These are phyloP conservation scores for Podaxis sp. DNA, from an alignment of 768 basidiomycete species.

Conservation along the genomic window DNA sequence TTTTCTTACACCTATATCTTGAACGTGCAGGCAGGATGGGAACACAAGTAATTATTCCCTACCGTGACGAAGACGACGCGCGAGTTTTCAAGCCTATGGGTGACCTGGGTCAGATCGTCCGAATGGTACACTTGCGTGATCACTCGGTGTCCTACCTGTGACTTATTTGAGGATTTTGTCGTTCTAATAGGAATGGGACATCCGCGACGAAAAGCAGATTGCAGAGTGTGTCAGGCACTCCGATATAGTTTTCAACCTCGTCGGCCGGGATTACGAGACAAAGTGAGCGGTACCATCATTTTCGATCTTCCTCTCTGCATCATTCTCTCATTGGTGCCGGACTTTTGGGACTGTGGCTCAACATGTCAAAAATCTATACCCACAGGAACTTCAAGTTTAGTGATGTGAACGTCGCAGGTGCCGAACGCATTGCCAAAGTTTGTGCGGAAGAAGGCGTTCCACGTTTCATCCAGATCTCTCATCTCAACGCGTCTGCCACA, in stretches of 20 bases:
- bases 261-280: conserved; percentile 92
- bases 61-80: conserved; percentile 92
- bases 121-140: conserved; percentile 60
- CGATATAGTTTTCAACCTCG: conserved; percentile 95
- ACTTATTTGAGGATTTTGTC: conserved; percentile 14
- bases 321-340: conserved; percentile 7
- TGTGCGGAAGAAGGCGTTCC: conserved; percentile 75
- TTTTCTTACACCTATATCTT: conserved; percentile 7
- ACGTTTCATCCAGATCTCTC: conserved; percentile 91
- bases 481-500: conserved; percentile 81
- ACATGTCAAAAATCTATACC: conserved; percentile 14
- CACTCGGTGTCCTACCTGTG: conserved; percentile 7
- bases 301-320: conserved; percentile 2
- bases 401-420: conserved; percentile 80
- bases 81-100: conserved; percentile 90
- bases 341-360: background rate
- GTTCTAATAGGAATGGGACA: conserved; percentile 84
- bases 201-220: conserved; percentile 86
- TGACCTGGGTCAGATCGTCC: conserved; percentile 94
- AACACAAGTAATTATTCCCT: conserved; percentile 92
- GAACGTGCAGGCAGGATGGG: conserved; percentile 74
- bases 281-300: conserved; percentile 53
- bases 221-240: conserved; percentile 93
- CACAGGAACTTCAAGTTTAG: conserved; percentile 83
- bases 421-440: conserved; percentile 82